Evolutionary conservation across 768 basidiomycete species (phyloP), one percentile per base, ranked within the genome.

Genomic region (Gloeopeniophorella convolvens): DNA sequence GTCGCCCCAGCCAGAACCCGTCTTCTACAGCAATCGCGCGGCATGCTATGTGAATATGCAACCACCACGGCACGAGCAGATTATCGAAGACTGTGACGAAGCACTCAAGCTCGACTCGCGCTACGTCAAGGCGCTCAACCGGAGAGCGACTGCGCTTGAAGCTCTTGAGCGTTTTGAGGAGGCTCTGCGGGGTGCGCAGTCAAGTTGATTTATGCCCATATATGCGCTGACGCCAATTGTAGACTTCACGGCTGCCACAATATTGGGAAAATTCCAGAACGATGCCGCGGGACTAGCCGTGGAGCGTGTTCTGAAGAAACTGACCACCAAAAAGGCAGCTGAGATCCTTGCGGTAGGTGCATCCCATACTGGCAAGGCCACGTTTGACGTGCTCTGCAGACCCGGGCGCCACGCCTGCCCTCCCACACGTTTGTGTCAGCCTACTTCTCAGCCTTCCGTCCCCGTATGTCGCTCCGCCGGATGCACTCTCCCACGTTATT

Each of bases 201-300:
- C 33, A 33, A 11, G 20, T 37, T 7, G 11, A 12, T 24, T 28
- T 31, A 21, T 24, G 8, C 16, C 37, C 28, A 16, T 43, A 5
- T n/a, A 40, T 20, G 18, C 28, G 2, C 21, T 27, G 18, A 35
- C 39, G 11, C 35, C 23, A 33, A 18, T 27, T 10, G 3, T 56
- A 93, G 95, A 99, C 66, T 98, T 83, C 73, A 97, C 95, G 0
- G 90, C 95, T n/a, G 84, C 89, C 0, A 92, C 94, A 13, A 95
- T 99, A 57, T 77, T 99, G 34, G 91, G 94, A 66, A 83, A 85
- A 61, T 96, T 98, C 80, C 76, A 83, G 63, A 91, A 94, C 62
- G 80, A 87, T 55, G 59, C 70, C 1, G 85, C 92, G 1, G 80
- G 86, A 4, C 75, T 81, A 45, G 72, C 88, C 0, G 91, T 98